A percentile compares a stretch with the other conserved stretches of the same genome.
Conservation (phyloP, 2,329 filamentous ascomycete species). For the Orbilia brochopaga region DNA sequence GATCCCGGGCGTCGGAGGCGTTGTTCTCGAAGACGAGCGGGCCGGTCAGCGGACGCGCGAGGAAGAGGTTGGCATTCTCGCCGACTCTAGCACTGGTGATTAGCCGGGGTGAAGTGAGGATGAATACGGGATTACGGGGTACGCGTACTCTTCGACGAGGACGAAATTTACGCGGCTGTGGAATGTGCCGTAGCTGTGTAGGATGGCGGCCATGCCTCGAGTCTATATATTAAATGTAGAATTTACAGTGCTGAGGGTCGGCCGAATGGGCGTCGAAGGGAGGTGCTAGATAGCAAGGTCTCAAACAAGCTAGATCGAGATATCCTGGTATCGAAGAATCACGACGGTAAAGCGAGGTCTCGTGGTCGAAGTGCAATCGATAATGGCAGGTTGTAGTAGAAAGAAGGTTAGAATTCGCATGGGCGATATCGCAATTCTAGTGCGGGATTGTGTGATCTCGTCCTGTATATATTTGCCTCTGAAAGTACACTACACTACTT, state of each 20-base stretch:
- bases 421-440: background rate
- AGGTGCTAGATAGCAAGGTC: background rate
- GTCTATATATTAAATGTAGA: background rate
- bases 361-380: too few species aligned
- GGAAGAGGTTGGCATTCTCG: slow-evolving; percentile 49
- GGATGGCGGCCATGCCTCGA: slow-evolving; percentile 31
- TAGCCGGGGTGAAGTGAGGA: background rate
- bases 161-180: slow-evolving; percentile 50
- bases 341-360: too few species aligned
- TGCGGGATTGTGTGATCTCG: background rate
- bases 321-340: slow-evolving; percentile 8
- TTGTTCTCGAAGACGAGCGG: slow-evolving; percentile 76
- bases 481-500: too few species aligned
- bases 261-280: too few species aligned
- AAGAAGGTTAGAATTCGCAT: background rate
- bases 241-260: too few species aligned
- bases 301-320: slow-evolving; percentile 1
- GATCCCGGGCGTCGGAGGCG: slow-evolving; percentile 75
- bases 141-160: slow-evolving; percentile 52
- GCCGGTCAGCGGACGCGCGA: slow-evolving; percentile 67
- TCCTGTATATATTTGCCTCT: background rate
- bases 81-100: slow-evolving; percentile 12
- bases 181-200: slow-evolving; percentile 45
- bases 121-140: background rate
- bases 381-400: background rate